Conservation (phyloP, 2,329 filamentous ascomycete species). For the Boeremia lycopersici region DNA sequence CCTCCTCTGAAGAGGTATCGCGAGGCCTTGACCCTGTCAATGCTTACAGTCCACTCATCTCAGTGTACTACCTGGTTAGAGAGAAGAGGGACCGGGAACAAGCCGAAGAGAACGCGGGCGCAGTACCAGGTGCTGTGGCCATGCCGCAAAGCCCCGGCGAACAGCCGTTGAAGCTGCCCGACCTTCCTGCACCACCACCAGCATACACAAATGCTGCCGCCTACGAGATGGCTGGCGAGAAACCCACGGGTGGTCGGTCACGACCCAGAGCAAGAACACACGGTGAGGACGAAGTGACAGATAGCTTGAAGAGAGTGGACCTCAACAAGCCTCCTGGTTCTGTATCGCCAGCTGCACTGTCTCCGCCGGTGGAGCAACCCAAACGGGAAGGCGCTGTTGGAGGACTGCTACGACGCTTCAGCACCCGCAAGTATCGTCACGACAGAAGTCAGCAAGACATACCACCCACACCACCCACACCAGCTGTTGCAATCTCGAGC, state of each 20-base stretch:
- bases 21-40: slow-evolving; percentile 87
- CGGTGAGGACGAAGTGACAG: slow-evolving; percentile 87
- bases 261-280: slow-evolving; percentile 89
- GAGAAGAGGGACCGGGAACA: slow-evolving; percentile 89
- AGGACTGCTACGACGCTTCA: slow-evolving; percentile 85
- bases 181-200: slow-evolving; percentile 79
- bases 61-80: slow-evolving; percentile 93
- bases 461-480: slow-evolving; percentile 70
- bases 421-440: slow-evolving; percentile 76
- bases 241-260: slow-evolving; percentile 79
- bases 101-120: slow-evolving; percentile 64
- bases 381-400: slow-evolving; percentile 89
- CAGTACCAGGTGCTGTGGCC: slow-evolving; percentile 62
- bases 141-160: slow-evolving; percentile 64
- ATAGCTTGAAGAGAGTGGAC: slow-evolving; percentile 71
- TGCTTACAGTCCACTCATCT: slow-evolving; percentile 88
- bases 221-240: slow-evolving; percentile 90
- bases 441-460: slow-evolving; percentile 58
- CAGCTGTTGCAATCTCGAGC: slow-evolving; percentile 80
- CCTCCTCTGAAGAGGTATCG: slow-evolving; percentile 85
- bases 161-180: slow-evolving; percentile 67
- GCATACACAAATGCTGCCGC: slow-evolving; percentile 85
- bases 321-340: slow-evolving; percentile 56
- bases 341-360: slow-evolving; percentile 57
- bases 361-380: slow-evolving; percentile 60